Conservation (phyloP, 352 stramenopile species). For the Globisporangium megalacanthum region DNA sequence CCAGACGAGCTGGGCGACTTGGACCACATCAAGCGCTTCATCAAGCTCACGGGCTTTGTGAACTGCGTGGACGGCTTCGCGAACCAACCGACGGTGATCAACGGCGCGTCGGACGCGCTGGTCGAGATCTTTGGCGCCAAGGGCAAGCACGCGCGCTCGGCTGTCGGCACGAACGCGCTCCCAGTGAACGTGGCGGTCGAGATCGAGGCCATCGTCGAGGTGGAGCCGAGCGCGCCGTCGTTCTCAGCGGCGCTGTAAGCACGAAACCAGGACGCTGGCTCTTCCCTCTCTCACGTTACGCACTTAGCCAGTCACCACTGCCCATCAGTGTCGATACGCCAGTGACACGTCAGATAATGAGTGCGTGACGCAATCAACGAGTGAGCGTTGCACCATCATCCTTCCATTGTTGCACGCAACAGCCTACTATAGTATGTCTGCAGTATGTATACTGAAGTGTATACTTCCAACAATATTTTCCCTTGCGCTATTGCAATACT, state of each 20-base stretch:
- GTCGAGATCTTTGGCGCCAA: conserved; percentile 74
- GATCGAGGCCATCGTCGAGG: conserved; percentile 93
- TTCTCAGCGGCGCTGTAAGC: conserved; percentile 14
- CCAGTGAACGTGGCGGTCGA: conserved; percentile 93
- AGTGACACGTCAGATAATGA: too few relatives aligned
- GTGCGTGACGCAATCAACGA: too few relatives aligned
- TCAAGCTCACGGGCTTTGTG: conserved; percentile 94
- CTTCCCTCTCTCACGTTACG: background rate
- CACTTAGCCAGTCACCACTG: background rate
- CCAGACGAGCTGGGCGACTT: conserved; percentile 77
- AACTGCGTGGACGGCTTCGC: conserved; percentile 87
- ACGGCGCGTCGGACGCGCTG: conserved; percentile 88
- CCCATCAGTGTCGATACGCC: too few relatives aligned
- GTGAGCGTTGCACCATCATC: too few relatives aligned
- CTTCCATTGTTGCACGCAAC: too few relatives aligned
- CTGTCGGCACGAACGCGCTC: conserved; percentile 92
- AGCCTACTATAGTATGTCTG: too few relatives aligned
- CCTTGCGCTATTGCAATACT: too few relatives aligned
- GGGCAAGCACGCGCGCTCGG: conserved; percentile 79
- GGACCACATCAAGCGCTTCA: conserved; percentile 82
- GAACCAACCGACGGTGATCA: conserved; percentile 87
- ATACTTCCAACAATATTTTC: too few relatives aligned
- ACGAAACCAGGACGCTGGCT: too few relatives aligned
- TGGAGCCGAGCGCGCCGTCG: conserved; percentile 41
- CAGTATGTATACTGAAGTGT: too few relatives aligned